These are phyloP conservation scores for Nemophila menziesii DNA, from an alignment of 257 asterid species.

Conservation along the genomic window DNA sequence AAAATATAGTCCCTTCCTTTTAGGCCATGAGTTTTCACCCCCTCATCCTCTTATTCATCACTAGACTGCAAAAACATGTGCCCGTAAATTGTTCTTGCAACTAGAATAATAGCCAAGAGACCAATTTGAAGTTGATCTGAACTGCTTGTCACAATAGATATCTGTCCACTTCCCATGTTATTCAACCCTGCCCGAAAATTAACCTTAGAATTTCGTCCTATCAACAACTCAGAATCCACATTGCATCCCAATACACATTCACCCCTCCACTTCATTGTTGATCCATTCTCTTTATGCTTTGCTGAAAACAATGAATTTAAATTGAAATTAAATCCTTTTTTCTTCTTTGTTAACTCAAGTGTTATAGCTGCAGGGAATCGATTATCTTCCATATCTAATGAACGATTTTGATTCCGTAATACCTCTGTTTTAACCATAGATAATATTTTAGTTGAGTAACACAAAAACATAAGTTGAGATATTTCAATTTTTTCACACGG, in stretches of 20 bases:
- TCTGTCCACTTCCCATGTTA: constrained; percentile 33
- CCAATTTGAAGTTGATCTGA: constrained; percentile 47
- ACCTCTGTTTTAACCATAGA: constrained; percentile 16
- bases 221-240: constrained; percentile 25
- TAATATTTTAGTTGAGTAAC: constrained; percentile 54
- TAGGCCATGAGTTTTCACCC: neutral
- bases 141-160: constrained; percentile 33
- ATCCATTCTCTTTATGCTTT: constrained; percentile 23
- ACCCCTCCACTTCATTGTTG: constrained; percentile 27
- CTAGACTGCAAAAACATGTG: constrained; percentile 13
- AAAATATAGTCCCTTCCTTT: neutral
- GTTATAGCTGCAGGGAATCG: constrained; percentile 22
- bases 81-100: constrained; percentile 28
- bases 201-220: constrained; percentile 24
- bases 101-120: constrained; percentile 34
- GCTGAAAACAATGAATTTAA: constrained; percentile 26
- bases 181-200: constrained; percentile 24
- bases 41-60: constrained; percentile 5
- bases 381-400: constrained; percentile 26
- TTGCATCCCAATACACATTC: constrained; percentile 30
- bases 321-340: constrained; percentile 19
- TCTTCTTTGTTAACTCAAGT: constrained; percentile 28
- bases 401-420: constrained; percentile 4
- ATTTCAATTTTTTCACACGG: constrained; percentile 17
- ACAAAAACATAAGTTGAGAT: constrained; percentile 40